Evolutionary conservation across 2,329 filamentous ascomycete genomes (phyloP).

Genomic region (Colletotrichum sp.): DNA sequence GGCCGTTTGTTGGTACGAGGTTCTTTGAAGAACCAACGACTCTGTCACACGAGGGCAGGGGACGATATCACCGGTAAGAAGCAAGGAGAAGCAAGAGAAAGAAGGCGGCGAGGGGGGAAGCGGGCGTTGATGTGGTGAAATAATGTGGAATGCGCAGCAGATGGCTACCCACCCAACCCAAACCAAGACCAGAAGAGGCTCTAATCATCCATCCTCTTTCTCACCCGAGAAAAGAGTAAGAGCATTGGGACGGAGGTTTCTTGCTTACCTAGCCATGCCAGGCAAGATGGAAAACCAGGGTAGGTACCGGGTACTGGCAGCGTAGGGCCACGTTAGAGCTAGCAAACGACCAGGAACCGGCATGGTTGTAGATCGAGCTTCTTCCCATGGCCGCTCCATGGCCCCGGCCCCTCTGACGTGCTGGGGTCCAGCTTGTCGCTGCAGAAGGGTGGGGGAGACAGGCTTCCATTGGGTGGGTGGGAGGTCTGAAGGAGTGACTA

Average conservation of each 20-base stretch:
- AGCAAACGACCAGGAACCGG: background rate
- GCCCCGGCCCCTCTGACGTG: conserved; percentile 11
- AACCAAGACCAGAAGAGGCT: background rate
- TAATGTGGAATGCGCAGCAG: background rate
- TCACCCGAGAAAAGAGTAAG: background rate
- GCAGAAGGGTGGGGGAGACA: background rate
- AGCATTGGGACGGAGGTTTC: background rate
- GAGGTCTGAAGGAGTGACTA: conserved; percentile 6
- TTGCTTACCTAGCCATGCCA: conserved; percentile 4
- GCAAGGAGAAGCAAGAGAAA: background rate
- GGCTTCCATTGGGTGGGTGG: background rate
- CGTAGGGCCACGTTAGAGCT: background rate
- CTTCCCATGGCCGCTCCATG: background rate
- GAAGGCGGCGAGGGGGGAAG: background rate
- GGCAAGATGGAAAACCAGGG: background rate
- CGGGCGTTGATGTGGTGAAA: background rate
- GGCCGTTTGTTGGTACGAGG: background rate
- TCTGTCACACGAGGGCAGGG: background rate
- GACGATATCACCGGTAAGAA: background rate
- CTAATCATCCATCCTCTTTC: conserved; percentile 1
- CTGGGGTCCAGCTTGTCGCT: conserved; percentile 9
- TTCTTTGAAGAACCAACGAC: background rate
- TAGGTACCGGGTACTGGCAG: background rate
- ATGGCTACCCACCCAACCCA: background rate
- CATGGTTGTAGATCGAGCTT: background rate